Evolutionary conservation across 2,329 filamentous ascomycete species (phyloP), one percentile per base, ranked within the genome.

Genomic region (Trichoderma arundinaceum): DNA sequence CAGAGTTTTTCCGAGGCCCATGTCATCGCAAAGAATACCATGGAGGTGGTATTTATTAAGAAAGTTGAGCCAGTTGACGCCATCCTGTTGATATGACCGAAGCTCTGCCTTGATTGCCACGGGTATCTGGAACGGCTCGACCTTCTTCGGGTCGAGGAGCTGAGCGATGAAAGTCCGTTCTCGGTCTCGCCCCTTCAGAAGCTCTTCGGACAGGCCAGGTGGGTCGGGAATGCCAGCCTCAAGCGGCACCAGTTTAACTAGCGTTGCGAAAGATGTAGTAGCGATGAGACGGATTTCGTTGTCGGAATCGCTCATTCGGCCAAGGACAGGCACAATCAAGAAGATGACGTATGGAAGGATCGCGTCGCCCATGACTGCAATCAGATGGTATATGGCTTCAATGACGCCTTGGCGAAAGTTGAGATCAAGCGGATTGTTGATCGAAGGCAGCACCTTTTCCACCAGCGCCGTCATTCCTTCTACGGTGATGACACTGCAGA

Each of bases 301-400:
- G 75, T 99, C 94, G 0, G 94, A 96, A 76, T 99, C 95, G 75
- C 95, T 98, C 95, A 99, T 99, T 51, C 95, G 90, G 62, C 95
- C 95, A 58, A 99, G 85, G 4, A 99, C 95, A 13, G 95, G 95
- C 12, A 98, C 96, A 66, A 99, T 96, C 70, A 99, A 87, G 87
- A 99, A 99, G 73, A 99, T 97, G 69, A 99, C 95, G 74, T 99
- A 99, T 3, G 96, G 95, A 35, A 99, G 80, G 65, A 99, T 99
- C 43, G 88, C 86, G 75, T 98, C 95, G 68, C 96, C 95, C 95
- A 99, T 99, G 59, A 97, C 94, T 67, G 96, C 92, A 69, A 99
- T 99, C 66, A 99, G 82, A 77, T 99, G 95, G 75, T 99, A 99
- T 67, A 99, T 91, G 71, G 89, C 92, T 78, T 99, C 95, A 65